Evolutionary conservation across 306 rosid genomes (phyloP).

Genomic region (Vicia sativa): DNA sequence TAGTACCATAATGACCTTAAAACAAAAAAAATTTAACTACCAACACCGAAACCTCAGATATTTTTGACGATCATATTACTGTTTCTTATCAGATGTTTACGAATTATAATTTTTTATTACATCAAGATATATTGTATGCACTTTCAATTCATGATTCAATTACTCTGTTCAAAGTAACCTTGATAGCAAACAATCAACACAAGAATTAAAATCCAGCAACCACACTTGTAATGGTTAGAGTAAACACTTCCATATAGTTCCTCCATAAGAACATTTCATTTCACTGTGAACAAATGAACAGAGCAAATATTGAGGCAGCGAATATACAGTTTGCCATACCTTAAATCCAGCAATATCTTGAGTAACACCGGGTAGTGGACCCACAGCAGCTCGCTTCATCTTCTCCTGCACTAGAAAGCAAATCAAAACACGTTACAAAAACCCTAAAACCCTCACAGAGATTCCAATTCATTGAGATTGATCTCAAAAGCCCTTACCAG

Average conservation of each 20-base stretch:
- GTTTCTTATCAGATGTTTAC: too few species aligned
- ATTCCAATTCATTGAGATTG: not conserved
- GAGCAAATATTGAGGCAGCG: not conserved
- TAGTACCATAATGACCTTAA: too few species aligned
- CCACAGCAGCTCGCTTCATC: slow-evolving; percentile 87
- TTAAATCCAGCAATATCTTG: slow-evolving; percentile 93
- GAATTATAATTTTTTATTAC: too few species aligned
- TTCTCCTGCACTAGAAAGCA: slow-evolving; percentile 72
- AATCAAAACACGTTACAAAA: slow-evolving; percentile 32
- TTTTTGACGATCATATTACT: too few species aligned
- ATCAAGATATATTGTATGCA: too few species aligned
- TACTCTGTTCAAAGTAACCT: not conserved
- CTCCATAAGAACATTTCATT: slow-evolving; percentile 8
- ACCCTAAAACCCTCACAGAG: not conserved
- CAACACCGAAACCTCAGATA: too few species aligned
- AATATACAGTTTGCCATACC: slow-evolving; percentile 42
- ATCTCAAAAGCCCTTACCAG: slow-evolving; percentile 49
- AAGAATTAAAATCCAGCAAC: not conserved
- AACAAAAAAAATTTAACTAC: too few species aligned
- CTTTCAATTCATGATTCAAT: slow-evolving; percentile 1
- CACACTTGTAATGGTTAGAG: not conserved
- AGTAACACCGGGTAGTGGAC: slow-evolving; percentile 93
- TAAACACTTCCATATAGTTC: not conserved
- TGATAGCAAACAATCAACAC: not conserved
- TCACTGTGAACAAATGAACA: not conserved